Evolutionary conservation across 2,329 filamentous ascomycete genomes (phyloP).

Genomic region (Dothideomycetes sp.): DNA sequence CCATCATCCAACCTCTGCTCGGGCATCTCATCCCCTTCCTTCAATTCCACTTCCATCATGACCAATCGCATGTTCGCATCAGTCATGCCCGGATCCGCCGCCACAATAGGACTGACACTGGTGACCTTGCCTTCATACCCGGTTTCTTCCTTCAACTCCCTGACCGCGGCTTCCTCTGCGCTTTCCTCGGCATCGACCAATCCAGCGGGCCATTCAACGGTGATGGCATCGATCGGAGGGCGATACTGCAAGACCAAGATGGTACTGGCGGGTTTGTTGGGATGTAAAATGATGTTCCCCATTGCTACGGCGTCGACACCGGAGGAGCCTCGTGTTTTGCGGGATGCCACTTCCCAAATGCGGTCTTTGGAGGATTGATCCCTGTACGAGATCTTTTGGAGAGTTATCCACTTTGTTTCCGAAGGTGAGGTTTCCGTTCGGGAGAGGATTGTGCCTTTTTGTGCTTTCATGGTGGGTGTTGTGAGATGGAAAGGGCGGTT

Average conservation of each 20-base stretch:
- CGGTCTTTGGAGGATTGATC: slow-evolving; percentile 35
- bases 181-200: slow-evolving; percentile 49
- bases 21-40: slow-evolving; percentile 41
- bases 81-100: slow-evolving; percentile 46
- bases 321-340: slow-evolving; percentile 45
- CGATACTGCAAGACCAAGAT: slow-evolving; percentile 52
- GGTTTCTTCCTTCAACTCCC: slow-evolving; percentile 54
- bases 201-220: slow-evolving; percentile 52
- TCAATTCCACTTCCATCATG: slow-evolving; percentile 50
- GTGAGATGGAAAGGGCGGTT: not conserved
- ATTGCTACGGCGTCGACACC: slow-evolving; percentile 53
- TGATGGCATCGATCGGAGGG: slow-evolving; percentile 48
- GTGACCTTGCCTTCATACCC: slow-evolving; percentile 48
- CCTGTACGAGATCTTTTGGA: slow-evolving; percentile 9
- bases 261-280: slow-evolving; percentile 37
- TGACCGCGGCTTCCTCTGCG: slow-evolving; percentile 45
- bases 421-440: slow-evolving; percentile 6
- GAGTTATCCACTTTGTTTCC: slow-evolving; percentile 12
- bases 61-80: slow-evolving; percentile 35
- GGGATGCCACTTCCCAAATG: slow-evolving; percentile 42
- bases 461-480: slow-evolving; percentile 4
- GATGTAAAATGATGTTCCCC: slow-evolving; percentile 43
- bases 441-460: slow-evolving; percentile 9
- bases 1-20: slow-evolving; percentile 52
- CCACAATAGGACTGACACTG: slow-evolving; percentile 50